Evolutionary conservation across 1,284 basidiomycete species (phyloP).

Genomic region (Cryptococcus sp.): DNA sequence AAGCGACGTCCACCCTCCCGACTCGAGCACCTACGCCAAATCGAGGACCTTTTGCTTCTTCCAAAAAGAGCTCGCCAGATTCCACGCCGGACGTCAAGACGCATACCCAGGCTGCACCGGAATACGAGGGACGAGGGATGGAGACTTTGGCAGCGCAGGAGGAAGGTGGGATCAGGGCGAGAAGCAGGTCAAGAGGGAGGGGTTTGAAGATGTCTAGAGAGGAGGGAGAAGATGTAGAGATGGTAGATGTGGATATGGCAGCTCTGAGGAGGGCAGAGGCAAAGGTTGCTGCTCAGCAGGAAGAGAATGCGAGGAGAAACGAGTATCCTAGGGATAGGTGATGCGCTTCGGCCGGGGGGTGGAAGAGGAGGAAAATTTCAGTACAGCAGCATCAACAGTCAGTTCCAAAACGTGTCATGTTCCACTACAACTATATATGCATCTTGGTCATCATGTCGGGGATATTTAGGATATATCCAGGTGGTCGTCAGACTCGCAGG

Average conservation of each 20-base stretch:
- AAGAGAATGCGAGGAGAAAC: background rate
- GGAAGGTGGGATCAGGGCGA: background rate
- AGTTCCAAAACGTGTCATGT: too few relatives aligned
- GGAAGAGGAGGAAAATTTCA: too few relatives aligned
- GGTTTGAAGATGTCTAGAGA: background rate
- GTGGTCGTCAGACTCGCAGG: background rate
- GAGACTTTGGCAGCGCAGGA: background rate
- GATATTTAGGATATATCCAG: too few relatives aligned
- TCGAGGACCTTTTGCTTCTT: background rate
- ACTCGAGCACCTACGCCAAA: background rate
- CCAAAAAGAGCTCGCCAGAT: background rate
- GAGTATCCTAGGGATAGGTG: background rate
- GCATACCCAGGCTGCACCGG: background rate
- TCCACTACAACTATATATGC: too few relatives aligned
- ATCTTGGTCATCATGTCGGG: too few relatives aligned
- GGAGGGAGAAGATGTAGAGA: background rate
- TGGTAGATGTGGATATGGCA: slow-evolving; percentile 1
- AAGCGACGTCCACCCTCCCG: background rate
- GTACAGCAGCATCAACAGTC: too few relatives aligned
- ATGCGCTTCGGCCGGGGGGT: background rate
- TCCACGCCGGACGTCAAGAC: background rate
- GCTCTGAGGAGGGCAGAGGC: slow-evolving; percentile 6
- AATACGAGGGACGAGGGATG: background rate
- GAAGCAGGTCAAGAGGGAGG: slow-evolving; percentile 2
- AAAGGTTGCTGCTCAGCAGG: slow-evolving; percentile 6